Evolutionary conservation across 116 monocot genomes (phyloP), one percentile per base, ranked within the genome.

Genomic region (Iris pallida): DNA sequence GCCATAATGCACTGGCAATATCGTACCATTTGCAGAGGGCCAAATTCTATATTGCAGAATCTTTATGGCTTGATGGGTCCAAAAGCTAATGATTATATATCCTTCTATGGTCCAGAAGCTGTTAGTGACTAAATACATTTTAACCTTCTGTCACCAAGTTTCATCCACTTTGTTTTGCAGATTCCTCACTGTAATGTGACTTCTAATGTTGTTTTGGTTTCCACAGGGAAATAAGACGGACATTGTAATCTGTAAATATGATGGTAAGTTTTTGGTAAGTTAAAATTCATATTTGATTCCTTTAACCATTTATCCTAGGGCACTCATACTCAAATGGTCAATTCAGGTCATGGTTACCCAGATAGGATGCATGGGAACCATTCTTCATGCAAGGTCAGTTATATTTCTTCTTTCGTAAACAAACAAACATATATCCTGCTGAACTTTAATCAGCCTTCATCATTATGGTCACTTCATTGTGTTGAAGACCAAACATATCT

Each of bases 341-440:
- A 30, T 76, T 20, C 72, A 99, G 99, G 86, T 99, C 66, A 73
- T 99, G 57, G 99, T 88, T 55, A 93, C 99, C 42, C 99, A 99
- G 65, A 86, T 99, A 58, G 99, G 99, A 76, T 81, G 80, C 41
- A 77, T 93, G 84, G 99, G 99, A 59, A 99, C 99, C 55, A 93
- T 99, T 79, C 30, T 99, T 44, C 86, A 82, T 75, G 93, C 93
- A n/a, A 99, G 88, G 99, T 88, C 41, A 57, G 70, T 59, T 64
- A 12, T 8, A 58, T 80, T 16, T 45, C 56, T 10, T 59, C n/a
- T 20, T 14, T 70, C 44, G 4, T 5, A 5, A 7, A 1, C 11
- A 16, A 49, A 3, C 8, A 40, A 8, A 9, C 42, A 20, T 48
- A 16, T 41, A 9, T 43, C 13, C 46, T 71, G 8, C 3, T 59